These are phyloP conservation scores for Populus deltoides DNA, from an alignment of 345 rosid genomes.

Conservation along the genomic window DNA sequence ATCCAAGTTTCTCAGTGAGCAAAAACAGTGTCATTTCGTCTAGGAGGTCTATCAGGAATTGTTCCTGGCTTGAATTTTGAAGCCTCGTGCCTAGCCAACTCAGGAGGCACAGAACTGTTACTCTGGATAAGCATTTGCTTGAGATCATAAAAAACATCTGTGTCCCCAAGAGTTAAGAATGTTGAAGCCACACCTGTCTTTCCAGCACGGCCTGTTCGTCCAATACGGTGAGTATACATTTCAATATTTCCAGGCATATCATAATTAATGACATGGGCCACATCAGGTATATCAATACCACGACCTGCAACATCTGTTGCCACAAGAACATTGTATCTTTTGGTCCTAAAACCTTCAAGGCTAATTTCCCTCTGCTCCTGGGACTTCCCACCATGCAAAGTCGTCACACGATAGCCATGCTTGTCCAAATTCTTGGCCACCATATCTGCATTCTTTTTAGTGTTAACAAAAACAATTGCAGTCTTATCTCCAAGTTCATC, in stretches of 20 bases:
- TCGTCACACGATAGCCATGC: conserved; percentile 81
- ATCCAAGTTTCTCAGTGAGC: conserved; percentile 44
- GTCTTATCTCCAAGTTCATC: conserved; percentile 86
- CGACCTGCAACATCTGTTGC: conserved; percentile 97
- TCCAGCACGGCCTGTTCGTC: conserved; percentile 96
- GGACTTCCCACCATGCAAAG: conserved; percentile 91
- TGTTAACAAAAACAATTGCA: conserved; percentile 87
- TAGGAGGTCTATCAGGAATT: conserved; percentile 86
- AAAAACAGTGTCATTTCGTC: conserved; percentile 85
- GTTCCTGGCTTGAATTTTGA: conserved; percentile 93
- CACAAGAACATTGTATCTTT: conserved; percentile 83
- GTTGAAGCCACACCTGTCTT: conserved; percentile 93
- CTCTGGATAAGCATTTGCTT: conserved; percentile 98
- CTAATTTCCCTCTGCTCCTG: conserved; percentile 96
- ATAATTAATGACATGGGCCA: conserved; percentile 88
- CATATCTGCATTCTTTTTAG: conserved; percentile 73
- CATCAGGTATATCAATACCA: conserved; percentile 94
- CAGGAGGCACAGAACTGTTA: conserved; percentile 86
- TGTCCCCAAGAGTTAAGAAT: conserved; percentile 74
- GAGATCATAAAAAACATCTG: conserved; percentile 88
- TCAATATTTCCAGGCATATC: conserved; percentile 90
- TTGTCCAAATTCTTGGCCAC: conserved; percentile 86
- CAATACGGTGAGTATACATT: conserved; percentile 91
- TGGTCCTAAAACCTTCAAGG: conserved; percentile 82
- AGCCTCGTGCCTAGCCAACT: conserved; percentile 90